Evolutionary conservation across 1,284 basidiomycete species (phyloP).

Genomic region (Fomitopsis pinicola): DNA sequence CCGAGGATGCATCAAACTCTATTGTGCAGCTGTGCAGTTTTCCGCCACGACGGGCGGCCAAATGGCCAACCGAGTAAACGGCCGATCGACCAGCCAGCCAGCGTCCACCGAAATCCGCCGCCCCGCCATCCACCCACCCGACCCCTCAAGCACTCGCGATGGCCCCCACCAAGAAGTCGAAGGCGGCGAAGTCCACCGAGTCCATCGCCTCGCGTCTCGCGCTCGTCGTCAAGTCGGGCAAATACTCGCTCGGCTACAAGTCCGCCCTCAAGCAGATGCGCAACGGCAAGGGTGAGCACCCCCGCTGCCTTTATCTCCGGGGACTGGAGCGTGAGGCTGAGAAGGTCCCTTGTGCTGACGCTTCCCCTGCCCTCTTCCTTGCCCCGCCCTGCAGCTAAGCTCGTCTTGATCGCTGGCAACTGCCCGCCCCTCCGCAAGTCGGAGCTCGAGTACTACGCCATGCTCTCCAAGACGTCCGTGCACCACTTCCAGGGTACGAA

Average conservation of each 20-base stretch:
- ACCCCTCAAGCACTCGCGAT: conserved; percentile 41
- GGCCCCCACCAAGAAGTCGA: conserved; percentile 94
- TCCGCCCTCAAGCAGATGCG: conserved; percentile 98
- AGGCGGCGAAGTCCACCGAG: conserved; percentile 88
- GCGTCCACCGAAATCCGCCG: no score
- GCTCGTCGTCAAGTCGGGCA: conserved; percentile 97
- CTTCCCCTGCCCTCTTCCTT: conserved; percentile 17
- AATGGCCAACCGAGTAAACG: not conserved
- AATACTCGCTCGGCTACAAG: conserved; percentile 94
- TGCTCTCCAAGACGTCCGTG: conserved; percentile 96
- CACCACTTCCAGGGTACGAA: conserved; percentile 98
- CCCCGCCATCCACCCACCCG: conserved; percentile 1
- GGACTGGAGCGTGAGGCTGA: conserved; percentile 96
- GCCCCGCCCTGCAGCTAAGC: conserved; percentile 69
- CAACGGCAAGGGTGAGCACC: conserved; percentile 87
- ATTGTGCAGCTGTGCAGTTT: conserved; percentile 18
- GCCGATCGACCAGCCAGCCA: not conserved
- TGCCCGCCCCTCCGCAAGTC: conserved; percentile 99
- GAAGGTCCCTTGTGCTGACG: conserved; percentile 87
- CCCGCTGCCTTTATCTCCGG: conserved; percentile 44
- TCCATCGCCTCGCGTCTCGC: conserved; percentile 94
- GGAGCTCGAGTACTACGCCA: conserved; percentile 99
- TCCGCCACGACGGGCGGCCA: not conserved
- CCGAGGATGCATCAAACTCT: conserved; percentile 18
- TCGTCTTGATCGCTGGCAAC: conserved; percentile 98